Base-by-base conservation (phyloP, 2,329 filamentous ascomycete species). In the Cladosporium sp. region DNA sequence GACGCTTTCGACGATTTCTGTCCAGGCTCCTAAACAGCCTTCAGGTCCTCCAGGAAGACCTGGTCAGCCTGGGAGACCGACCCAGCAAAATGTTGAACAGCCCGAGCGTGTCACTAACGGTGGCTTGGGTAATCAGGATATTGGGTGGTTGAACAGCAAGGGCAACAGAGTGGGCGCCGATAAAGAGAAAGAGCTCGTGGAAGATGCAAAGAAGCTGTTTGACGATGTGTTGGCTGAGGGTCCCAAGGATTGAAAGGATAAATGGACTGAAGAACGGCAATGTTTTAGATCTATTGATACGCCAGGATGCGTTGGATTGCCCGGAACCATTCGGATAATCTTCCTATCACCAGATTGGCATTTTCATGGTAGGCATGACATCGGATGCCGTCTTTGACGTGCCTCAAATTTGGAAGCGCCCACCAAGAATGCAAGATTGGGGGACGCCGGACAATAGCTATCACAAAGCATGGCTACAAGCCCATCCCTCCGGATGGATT, bases 111-210 rank as follows among this genome's bases (percentile, higher is more conserved):
- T 68, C 43, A 73, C 65, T 47, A 76, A 76, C 57, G 72, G 70
- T 11, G 75, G 75, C 7, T 58, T 77, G 39, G 75, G 75, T 7
- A 66, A 70, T 72, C 74, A 96, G 47, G 91, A 96, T 64, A 85
- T 95, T 12, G 91, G 91, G 27, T 92, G 88, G 82, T 70, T 97
- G 61, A 97, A 96, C 65, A 91, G 88, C 61, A 80, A 89, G 51
- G 89, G 88, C 54, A 86, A 88, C 56, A 85, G 85, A 56, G 87
- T 95, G 18, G 88, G 88, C 51, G 81, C 84, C 61, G 86, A 89
- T 56, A 93, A 92, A 77, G 89, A 95, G 64, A 80, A 81, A 2
- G 89, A 96, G 70, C 72, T 95, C 39, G 86, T 92, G 82, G 77
- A 74, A 29, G 78, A 80, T 57, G 78, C 81, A 36, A 79, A 75